Base-by-base conservation (phyloP, 2,329 filamentous ascomycete species). In the Metarhizium rileyi region DNA sequence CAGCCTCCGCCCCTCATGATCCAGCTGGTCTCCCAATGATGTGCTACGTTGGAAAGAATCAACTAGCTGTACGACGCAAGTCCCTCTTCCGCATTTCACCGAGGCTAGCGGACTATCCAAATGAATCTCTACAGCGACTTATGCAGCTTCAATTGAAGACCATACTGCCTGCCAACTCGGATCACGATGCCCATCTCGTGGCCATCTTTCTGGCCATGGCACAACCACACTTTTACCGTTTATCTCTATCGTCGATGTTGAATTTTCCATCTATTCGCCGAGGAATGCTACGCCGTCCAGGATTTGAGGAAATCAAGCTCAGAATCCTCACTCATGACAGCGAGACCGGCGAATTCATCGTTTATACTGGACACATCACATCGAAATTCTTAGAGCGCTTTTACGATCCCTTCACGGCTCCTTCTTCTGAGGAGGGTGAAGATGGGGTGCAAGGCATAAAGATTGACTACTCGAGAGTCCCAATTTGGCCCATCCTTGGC, bases 131-230 rank as follows among this genome's bases (percentile, higher is more conserved):
- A 5, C 57, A 65, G 42, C 66, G 69, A 5, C 62, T 81, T 9
- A 73, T 77, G 49, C 58, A 63, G 30, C 58, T 76, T 14, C 70
- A 76, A 1, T 68, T 70, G 5, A 76, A 72, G 57, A 63, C 64
- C 44, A 63, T 80, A 4, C 50, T 73, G 3, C 78, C 78, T 0
- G 58, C 63, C 3, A 69, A 80, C 45, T 52, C 61, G 2, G 70
- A 80, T 45, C 71, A 76, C 44, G 78, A 82, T 56, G 66, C 73
- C 0, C 73, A 77, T 50, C 66, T 80, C 33, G 65, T 77, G 5
- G 76, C 70, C 20, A 68, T 73, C 41, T 73, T 81, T 50, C 56
- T 82, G 12, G 73, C 74, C 44, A 76, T 81, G 73, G 78, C 78
- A 7, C 78, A 82, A 56, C 67, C 70, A 8, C 69, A 75, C 44